These are phyloP conservation scores for Tolypocladium tundrense DNA, from an alignment of 2,329 filamentous ascomycete genomes.

Conservation along the genomic window DNA sequence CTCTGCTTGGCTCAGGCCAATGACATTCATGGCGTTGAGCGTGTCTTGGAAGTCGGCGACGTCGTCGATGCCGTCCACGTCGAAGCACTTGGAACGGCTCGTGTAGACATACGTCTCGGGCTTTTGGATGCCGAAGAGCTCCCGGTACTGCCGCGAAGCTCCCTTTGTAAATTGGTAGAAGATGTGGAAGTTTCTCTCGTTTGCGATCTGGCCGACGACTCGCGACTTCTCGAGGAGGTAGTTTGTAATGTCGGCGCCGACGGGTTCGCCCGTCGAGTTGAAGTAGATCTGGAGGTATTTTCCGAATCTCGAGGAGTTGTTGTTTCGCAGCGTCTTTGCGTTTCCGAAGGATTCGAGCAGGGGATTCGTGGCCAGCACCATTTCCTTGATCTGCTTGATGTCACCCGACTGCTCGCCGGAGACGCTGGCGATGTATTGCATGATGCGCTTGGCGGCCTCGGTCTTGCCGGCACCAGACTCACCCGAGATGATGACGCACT, in stretches of 20 bases:
- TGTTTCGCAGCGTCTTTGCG: constrained; percentile 94
- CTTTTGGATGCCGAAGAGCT: constrained; percentile 81
- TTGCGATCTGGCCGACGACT: constrained; percentile 87
- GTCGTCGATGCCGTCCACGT: constrained; percentile 92
- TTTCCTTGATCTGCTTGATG: constrained; percentile 96
- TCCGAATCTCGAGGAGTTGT: constrained; percentile 96
- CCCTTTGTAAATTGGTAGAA: constrained; percentile 99
- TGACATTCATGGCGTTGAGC: constrained; percentile 86
- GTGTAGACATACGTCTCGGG: constrained; percentile 92
- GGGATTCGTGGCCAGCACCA: constrained; percentile 97
- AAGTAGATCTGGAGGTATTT: constrained; percentile 98
- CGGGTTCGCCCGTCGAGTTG: constrained; percentile 80
- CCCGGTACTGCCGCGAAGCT: constrained; percentile 74
- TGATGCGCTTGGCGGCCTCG: constrained; percentile 94
- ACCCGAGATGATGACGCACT: constrained; percentile 98
- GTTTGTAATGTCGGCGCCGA: constrained; percentile 96
- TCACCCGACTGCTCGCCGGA: constrained; percentile 77
- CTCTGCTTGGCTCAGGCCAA: constrained; percentile 77
- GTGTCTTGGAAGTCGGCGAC: constrained; percentile 82
- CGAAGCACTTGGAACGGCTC: constrained; percentile 85
- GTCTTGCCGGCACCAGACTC: constrained; percentile 98
- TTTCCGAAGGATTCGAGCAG: constrained; percentile 96
- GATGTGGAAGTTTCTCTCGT: constrained; percentile 98
- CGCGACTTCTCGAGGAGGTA: constrained; percentile 92
- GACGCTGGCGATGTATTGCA: constrained; percentile 98